phyloP scores from a whole-genome alignment of 1,284 basidiomycete species.

The Mycena sp. region DNA sequence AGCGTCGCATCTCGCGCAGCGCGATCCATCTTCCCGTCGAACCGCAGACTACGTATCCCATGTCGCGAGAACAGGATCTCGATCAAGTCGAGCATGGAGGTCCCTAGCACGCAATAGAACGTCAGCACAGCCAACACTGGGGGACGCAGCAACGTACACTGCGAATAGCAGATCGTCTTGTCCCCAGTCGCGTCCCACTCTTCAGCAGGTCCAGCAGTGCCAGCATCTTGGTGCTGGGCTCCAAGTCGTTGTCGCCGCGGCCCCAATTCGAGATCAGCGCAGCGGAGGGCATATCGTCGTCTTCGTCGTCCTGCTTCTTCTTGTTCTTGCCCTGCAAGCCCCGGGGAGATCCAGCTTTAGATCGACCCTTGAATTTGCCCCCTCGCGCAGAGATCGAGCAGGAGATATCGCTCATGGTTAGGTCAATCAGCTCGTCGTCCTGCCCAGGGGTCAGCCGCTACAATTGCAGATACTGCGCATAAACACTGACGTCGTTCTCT shows the following conservation, averaged over 20 bases:
- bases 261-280: slow-evolving; percentile 60
- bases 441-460: no score
- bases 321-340: slow-evolving; percentile 1
- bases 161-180: slow-evolving; percentile 76
- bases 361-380: slow-evolving; percentile 40
- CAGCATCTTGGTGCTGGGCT: slow-evolving; percentile 77
- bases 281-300: slow-evolving; percentile 46
- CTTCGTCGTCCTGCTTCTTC: slow-evolving; percentile 26
- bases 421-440: no score
- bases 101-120: slow-evolving; percentile 57
- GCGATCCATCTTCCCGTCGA: slow-evolving; percentile 72
- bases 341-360: slow-evolving; percentile 21
- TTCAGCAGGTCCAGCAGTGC: slow-evolving; percentile 60
- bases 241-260: slow-evolving; percentile 64
- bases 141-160: slow-evolving; percentile 56
- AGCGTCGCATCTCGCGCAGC: slow-evolving; percentile 58
- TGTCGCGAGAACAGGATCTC: slow-evolving; percentile 65
- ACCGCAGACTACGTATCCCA: slow-evolving; percentile 67
- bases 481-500: slow-evolving; percentile 11
- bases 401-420: no score
- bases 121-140: not conserved
- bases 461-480: no score
- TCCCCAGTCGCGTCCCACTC: slow-evolving; percentile 70
- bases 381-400: slow-evolving; percentile 30
- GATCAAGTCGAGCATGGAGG: slow-evolving; percentile 73